Percentiles rank a stretch among this genome's conserved stretches.
Evolutionary conservation across 345 rosid species (phyloP).

Genomic region (Erodium maritimum): DNA sequence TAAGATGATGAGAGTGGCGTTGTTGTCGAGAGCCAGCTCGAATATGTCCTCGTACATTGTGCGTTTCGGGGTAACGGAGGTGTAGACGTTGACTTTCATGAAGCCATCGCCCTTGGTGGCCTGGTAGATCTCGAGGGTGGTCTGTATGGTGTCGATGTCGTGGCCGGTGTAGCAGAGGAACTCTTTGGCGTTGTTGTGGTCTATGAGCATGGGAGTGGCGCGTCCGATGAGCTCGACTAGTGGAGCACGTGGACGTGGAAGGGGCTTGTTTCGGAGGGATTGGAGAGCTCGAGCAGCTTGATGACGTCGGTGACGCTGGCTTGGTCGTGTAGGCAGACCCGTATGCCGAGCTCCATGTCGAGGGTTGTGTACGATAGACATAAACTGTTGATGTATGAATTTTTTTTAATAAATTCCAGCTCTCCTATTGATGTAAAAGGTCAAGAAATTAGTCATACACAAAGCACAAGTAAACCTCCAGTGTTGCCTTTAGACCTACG

Average conservation of each 20-base stretch:
- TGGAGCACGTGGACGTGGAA: constrained; percentile 41
- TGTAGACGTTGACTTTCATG: constrained; percentile 31
- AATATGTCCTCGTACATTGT: constrained; percentile 70
- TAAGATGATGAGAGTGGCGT: constrained; percentile 42
- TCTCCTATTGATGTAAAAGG: no score
- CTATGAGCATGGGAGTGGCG: constrained; percentile 37
- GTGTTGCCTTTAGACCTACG: no score
- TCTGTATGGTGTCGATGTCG: constrained; percentile 23
- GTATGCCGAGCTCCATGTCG: constrained; percentile 23
- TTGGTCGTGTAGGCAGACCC: constrained; percentile 38
- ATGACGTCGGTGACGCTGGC: constrained; percentile 30
- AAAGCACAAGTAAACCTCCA: no score
- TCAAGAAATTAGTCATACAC: no score
- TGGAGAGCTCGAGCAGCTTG: constrained; percentile 43
- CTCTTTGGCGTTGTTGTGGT: constrained; percentile 21
- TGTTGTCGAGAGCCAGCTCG: constrained; percentile 39
- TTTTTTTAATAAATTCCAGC: no score
- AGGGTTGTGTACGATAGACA: constrained; percentile 49
- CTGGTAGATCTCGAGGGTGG: constrained; percentile 32
- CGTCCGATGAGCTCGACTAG: constrained; percentile 48
- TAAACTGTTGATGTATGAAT: no score
- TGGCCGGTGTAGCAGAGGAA: constrained; percentile 4
- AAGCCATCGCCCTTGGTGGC: constrained; percentile 17
- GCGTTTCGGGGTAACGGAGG: constrained; percentile 34
- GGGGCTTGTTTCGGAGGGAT: constrained; percentile 32